A percentile compares a stretch with the other conserved stretches of the same genome.
phyloP scores from a whole-genome alignment of 1,284 basidiomycete species.

The Cutaneotrichosporon daszewskae region DNA sequence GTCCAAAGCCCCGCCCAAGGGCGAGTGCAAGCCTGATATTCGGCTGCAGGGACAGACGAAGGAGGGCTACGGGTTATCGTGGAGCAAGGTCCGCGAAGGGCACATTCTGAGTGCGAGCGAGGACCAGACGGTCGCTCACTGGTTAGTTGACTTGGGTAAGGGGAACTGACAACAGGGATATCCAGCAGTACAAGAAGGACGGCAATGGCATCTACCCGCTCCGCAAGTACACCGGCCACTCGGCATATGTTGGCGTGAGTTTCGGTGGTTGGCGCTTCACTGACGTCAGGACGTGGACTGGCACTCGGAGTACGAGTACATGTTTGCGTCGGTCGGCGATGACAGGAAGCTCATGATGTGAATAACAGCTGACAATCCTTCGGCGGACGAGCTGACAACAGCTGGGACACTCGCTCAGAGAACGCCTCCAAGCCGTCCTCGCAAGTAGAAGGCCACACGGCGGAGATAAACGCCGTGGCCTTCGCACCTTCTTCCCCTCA shows the following conservation, averaged over 20 bases:
- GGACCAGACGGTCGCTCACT: slow-evolving; percentile 93
- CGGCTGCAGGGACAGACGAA: slow-evolving; percentile 79
- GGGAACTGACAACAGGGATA: slow-evolving; percentile 74
- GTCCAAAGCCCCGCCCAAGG: slow-evolving; percentile 78
- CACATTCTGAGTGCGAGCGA: slow-evolving; percentile 89
- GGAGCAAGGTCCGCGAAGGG: slow-evolving; percentile 77
- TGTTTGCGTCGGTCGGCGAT: slow-evolving; percentile 96
- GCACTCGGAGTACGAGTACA: slow-evolving; percentile 75
- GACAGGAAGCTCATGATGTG: slow-evolving; percentile 91
- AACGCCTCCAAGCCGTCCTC: slow-evolving; percentile 60
- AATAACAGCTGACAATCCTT: slow-evolving; percentile 37
- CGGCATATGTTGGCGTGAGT: slow-evolving; percentile 79
- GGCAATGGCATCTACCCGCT: slow-evolving; percentile 74
- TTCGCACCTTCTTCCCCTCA: slow-evolving; percentile 80
- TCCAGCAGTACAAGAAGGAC: slow-evolving; percentile 79
- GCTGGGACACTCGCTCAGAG: slow-evolving; percentile 82
- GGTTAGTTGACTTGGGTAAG: slow-evolving; percentile 60
- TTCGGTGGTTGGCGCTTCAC: slow-evolving; percentile 1
- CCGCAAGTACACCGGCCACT: slow-evolving; percentile 78
- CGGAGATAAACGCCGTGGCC: slow-evolving; percentile 84
- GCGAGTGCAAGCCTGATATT: slow-evolving; percentile 86
- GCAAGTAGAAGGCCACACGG: slow-evolving; percentile 77
- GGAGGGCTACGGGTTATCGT: slow-evolving; percentile 92
- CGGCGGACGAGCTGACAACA: slow-evolving; percentile 43
- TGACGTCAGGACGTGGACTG: slow-evolving; percentile 86